Conservation (phyloP, 1,139 yeast genomes). For the Pichia sp. region DNA sequence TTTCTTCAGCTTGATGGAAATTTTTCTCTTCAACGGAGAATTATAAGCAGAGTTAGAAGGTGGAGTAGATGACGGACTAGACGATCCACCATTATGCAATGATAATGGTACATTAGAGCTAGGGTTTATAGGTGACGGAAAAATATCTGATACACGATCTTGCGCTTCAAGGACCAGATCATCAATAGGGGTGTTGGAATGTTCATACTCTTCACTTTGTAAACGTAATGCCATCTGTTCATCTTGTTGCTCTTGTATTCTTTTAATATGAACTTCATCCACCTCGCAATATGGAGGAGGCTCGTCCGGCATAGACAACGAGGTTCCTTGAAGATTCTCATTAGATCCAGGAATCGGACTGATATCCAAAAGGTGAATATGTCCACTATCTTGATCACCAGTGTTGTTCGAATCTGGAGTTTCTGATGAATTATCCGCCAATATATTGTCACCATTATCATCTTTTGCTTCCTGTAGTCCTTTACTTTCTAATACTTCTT, state of each 20-base stretch:
- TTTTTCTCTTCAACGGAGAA: constrained; percentile 1
- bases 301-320: constrained; percentile 1
- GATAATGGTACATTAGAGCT: neutral
- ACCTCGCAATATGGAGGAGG: constrained; percentile 16
- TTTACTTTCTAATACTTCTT: neutral
- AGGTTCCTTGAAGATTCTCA: neutral
- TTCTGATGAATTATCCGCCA: too few relatives aligned
- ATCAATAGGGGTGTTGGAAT: neutral
- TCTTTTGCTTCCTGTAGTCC: too few relatives aligned
- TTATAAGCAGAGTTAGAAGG: neutral
- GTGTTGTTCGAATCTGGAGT: neutral
- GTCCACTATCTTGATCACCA: neutral
- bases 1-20: constrained; percentile 9
- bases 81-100: neutral
- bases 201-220: neutral
- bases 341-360: neutral
- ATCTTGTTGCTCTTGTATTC: neutral
- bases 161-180: neutral
- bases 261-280: constrained; percentile 1
- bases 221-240: neutral
- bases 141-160: neutral
- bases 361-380: neutral
- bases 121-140: neutral
- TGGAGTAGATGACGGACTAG: neutral
- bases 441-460: too few relatives aligned